Conservation (phyloP, 768 basidiomycete genomes). For the Hemileccinum rubropunctum region DNA sequence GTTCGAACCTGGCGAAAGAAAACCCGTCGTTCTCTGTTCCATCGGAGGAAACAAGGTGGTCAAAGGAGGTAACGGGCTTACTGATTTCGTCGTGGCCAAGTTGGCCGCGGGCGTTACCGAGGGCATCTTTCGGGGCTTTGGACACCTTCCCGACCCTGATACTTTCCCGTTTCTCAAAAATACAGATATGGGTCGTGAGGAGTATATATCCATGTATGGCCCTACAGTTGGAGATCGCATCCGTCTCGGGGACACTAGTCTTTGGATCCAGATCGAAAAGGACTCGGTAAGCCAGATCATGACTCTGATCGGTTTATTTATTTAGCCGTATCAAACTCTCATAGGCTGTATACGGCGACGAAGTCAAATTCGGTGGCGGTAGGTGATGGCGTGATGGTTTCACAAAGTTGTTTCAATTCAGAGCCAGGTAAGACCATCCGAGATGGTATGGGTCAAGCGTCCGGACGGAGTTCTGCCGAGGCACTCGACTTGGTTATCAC, state of each 20-base stretch:
- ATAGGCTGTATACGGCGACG: conserved; percentile 89
- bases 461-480: conserved; percentile 61
- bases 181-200: conserved; percentile 59
- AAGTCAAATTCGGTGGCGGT: conserved; percentile 98
- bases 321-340: not conserved
- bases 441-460: conserved; percentile 96
- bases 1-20: conserved; percentile 91
- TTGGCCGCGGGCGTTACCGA: conserved; percentile 37
- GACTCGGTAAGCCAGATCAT: conserved; percentile 55
- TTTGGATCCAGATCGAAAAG: conserved; percentile 92
- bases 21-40: conserved; percentile 77
- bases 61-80: conserved; percentile 76
- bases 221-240: conserved; percentile 91
- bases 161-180: conserved; percentile 49
- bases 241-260: conserved; percentile 80
- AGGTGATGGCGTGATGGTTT: conserved; percentile 7
- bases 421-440: conserved; percentile 82
- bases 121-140: conserved; percentile 50
- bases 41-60: conserved; percentile 72
- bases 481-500: conserved; percentile 92
- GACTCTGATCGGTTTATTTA: not conserved
- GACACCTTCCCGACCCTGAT: conserved; percentile 65
- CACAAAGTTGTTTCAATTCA: not conserved
- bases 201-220: conserved; percentile 93
- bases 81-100: conserved; percentile 42